These are phyloP conservation scores for Rhodotorula sp. DNA, from an alignment of 1,284 basidiomycete genomes.

Conservation along the genomic window DNA sequence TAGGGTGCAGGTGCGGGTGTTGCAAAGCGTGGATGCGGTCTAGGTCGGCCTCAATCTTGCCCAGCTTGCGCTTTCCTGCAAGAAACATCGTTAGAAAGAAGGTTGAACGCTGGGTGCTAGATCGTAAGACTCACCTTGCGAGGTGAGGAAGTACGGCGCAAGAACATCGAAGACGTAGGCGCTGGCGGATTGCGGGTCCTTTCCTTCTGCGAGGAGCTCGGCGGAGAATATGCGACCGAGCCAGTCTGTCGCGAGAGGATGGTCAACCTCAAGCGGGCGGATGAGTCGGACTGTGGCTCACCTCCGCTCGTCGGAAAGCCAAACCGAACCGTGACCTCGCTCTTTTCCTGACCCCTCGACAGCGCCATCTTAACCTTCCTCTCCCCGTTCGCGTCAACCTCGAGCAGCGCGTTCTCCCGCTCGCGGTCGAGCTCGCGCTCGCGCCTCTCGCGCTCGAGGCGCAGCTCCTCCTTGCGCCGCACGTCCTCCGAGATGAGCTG, in stretches of 20 bases:
- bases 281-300: background rate
- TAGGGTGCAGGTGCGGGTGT: conserved; percentile 34
- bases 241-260: conserved; percentile 21
- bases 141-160: conserved; percentile 41
- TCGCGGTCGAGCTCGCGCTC: conserved; percentile 24
- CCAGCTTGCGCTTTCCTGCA: conserved; percentile 41
- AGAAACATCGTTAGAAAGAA: background rate
- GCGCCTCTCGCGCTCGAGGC: conserved; percentile 23
- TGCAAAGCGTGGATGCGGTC: conserved; percentile 26
- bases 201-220: conserved; percentile 2
- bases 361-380: conserved; percentile 9
- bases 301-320: conserved; percentile 16
- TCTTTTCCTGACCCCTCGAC: background rate
- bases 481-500: conserved; percentile 42
- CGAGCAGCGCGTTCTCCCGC: conserved; percentile 8
- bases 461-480: conserved; percentile 33
- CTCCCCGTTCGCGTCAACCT: conserved; percentile 17
- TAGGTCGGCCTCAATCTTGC: conserved; percentile 42
- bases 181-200: conserved; percentile 21
- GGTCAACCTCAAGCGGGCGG: background rate
- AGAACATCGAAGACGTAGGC: conserved; percentile 41
- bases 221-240: conserved; percentile 21
- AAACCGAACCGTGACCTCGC: conserved; percentile 23
- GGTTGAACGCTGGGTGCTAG: background rate
- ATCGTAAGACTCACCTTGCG: conserved; percentile 15